phyloP scores from a whole-genome alignment of 495 filamentous ascomycete genomes.

The Aspergillus cavernicola region DNA sequence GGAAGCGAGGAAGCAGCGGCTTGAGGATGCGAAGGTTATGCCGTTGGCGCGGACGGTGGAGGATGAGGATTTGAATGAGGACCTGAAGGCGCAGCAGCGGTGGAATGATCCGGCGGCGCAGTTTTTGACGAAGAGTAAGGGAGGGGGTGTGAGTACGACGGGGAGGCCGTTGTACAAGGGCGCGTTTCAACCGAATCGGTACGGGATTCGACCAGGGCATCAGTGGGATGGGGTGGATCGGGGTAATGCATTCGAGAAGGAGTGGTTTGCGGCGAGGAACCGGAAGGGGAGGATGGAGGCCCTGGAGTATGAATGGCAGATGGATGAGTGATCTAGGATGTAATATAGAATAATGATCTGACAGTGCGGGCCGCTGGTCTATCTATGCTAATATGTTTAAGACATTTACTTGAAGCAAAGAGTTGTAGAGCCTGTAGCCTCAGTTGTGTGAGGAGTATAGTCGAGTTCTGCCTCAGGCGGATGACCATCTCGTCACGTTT shows the following conservation, averaged over 20 bases:
- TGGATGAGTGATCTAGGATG: constrained; percentile 62
- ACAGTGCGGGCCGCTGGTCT: neutral
- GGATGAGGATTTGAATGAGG: constrained; percentile 78
- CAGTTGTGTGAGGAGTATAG: no score
- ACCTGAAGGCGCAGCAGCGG: constrained; percentile 66
- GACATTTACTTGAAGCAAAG: no score
- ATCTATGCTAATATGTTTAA: neutral
- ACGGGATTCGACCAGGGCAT: constrained; percentile 88
- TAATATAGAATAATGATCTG: constrained; percentile 1
- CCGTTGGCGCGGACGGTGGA: constrained; percentile 73
- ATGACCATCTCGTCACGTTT: neutral
- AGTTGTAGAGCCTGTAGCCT: no score
- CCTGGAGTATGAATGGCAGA: constrained; percentile 91
- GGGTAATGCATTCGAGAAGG: constrained; percentile 88
- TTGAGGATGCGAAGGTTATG: constrained; percentile 78
- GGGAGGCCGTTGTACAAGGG: constrained; percentile 79
- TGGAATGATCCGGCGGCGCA: constrained; percentile 94
- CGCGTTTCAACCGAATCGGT: constrained; percentile 80
- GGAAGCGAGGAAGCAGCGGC: constrained; percentile 53
- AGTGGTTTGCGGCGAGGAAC: constrained; percentile 87
- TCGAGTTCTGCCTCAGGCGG: neutral
- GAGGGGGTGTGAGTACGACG: constrained; percentile 39
- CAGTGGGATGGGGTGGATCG: constrained; percentile 98
- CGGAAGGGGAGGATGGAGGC: constrained; percentile 65
- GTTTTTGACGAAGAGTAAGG: constrained; percentile 61